Percentiles rank a stretch among this genome's conserved stretches.
These are phyloP conservation scores for Saccharum spontaneum DNA, from an alignment of 176 grass and related monocot species.

Conservation along the genomic window DNA sequence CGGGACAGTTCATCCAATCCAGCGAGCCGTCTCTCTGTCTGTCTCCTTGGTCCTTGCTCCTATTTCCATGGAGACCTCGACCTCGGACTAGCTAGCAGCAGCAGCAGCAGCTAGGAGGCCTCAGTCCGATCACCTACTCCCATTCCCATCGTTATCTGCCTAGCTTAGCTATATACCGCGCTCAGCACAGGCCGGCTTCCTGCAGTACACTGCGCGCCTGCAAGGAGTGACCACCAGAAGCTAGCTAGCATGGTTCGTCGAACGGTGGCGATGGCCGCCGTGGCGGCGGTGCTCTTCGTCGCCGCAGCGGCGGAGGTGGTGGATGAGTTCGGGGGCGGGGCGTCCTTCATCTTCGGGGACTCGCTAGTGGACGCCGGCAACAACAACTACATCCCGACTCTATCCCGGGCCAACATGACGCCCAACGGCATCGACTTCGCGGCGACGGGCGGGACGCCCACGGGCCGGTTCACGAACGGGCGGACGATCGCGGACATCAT, in stretches of 20 bases:
- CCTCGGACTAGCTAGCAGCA: not conserved
- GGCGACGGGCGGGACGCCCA: conserved; percentile 74
- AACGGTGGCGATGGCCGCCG: not conserved
- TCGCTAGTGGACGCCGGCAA: conserved; percentile 94
- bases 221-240: not conserved
- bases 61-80: not conserved
- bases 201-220: not conserved
- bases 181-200: not conserved
- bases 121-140: not conserved
- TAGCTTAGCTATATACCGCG: conserved; percentile 3
- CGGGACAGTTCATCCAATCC: not conserved
- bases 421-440: conserved; percentile 96
- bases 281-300: not conserved
- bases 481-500: conserved; percentile 91
- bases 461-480: conserved; percentile 94
- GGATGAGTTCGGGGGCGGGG: conserved; percentile 30
- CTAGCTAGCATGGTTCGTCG: not conserved
- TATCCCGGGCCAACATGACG: conserved; percentile 76
- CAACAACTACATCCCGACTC: conserved; percentile 83
- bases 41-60: not conserved
- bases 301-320: conserved; percentile 10
- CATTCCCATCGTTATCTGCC: not conserved
- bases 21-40: not conserved
- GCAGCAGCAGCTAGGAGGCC: not conserved
- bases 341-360: conserved; percentile 95